Percentiles rank a stretch among this genome's conserved stretches.
Conservation (phyloP, 2,329 filamentous ascomycete species). For the Penicillium sp. region DNA sequence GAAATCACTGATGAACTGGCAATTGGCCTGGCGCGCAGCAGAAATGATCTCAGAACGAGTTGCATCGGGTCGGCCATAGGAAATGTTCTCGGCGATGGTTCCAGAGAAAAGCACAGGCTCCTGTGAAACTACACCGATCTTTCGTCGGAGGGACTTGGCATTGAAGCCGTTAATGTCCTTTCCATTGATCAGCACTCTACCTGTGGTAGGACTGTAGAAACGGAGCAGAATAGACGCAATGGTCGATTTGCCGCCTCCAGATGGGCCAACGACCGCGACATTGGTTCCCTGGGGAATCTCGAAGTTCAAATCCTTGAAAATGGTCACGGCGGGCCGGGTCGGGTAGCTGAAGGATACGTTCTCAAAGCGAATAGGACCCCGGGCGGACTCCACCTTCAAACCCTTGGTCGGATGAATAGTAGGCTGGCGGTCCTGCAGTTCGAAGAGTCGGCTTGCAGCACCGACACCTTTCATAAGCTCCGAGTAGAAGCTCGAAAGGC, state of each 20-base stretch:
- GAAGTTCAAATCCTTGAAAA: conserved; percentile 85
- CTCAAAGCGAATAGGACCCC: conserved; percentile 81
- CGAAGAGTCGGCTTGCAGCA: conserved; percentile 91
- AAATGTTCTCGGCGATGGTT: conserved; percentile 75
- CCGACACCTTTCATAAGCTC: conserved; percentile 99
- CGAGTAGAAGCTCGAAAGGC: conserved; percentile 91
- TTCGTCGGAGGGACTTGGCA: conserved; percentile 82
- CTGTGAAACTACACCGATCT: conserved; percentile 91
- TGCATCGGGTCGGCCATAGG: conserved; percentile 79
- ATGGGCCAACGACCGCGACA: conserved; percentile 93
- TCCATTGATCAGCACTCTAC: conserved; percentile 76
- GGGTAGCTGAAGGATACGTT: conserved; percentile 88
- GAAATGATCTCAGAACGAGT: conserved; percentile 73
- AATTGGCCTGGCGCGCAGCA: conserved; percentile 88
- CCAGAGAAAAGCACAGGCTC: conserved; percentile 88
- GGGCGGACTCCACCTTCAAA: conserved; percentile 70
- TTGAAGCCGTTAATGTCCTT: conserved; percentile 82
- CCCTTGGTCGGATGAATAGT: conserved; percentile 85
- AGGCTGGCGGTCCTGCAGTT: conserved; percentile 84
- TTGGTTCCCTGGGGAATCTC: conserved; percentile 90
- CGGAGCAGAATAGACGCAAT: conserved; percentile 85
- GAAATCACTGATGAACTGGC: conserved; percentile 93
- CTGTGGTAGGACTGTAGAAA: conserved; percentile 79
- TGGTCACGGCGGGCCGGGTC: conserved; percentile 81
- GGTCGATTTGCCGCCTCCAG: conserved; percentile 92